Base-by-base conservation (phyloP, 352 stramenopile genomes). In the Globisporangium paddicum region DNA sequence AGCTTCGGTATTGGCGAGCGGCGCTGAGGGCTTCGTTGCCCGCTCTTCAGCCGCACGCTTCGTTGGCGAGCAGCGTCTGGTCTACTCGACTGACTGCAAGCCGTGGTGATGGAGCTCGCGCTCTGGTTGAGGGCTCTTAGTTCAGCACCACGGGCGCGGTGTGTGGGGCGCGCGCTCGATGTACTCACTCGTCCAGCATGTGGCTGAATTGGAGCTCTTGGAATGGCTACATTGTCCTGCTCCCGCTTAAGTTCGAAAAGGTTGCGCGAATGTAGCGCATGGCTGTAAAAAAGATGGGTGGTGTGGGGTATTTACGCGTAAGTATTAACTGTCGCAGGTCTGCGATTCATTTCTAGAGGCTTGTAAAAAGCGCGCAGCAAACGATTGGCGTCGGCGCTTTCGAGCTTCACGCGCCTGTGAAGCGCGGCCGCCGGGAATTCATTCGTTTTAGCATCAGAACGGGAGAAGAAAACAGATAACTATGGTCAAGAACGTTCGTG, bases 401-500 rank as follows among this genome's bases (percentile, higher is more conserved):
- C 34, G 51, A 16, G 23, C 58, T 56, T 64, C 30, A n/a, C 13
- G 16, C 21, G 9, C 34, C 35, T 61, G 48, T 49, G 18, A 62
- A 56, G 30, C 47, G 40, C 45, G 25, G 55, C 54, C 58, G 25
- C 62, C n/a, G 44, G 34, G 49, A 49, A 35, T 32, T 63, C 71
- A 83, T 80, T 87, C 63, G 63, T 73, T 68, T 68, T 62, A 60
- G 55, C 67, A 81, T 79, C 75, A 77, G 67, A 87, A 87, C 75
- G 75, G 77, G 75, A 86, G 77, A 88, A 86, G 67, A 80, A 83
- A 80, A 82, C 54, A 69, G 53, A 74, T 71, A 84, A 80, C 58
- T 60, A 97, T 96, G 89, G 86, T 93, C 67, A 93, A 94, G 81
- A 96, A 99, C 82, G 85, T 92, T 71, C 89, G 96, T 73, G 96